A percentile compares a stretch with the other conserved stretches of the same genome.
Evolutionary conservation across 2,329 filamentous ascomycete species (phyloP).

Genomic region (Trichoderma brevicompactum): DNA sequence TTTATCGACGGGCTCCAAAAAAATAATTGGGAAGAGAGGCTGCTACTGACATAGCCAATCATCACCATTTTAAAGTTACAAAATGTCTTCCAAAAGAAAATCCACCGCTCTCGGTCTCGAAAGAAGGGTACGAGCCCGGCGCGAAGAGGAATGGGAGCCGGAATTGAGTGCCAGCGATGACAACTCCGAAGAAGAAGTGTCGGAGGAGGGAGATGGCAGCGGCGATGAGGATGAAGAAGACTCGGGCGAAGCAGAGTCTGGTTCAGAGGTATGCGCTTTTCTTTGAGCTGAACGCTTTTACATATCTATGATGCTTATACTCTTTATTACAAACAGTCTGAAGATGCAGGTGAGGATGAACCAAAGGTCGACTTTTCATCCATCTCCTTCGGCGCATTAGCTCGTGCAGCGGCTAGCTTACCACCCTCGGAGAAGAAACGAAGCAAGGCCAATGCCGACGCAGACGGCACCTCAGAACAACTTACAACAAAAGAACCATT

Average conservation of each 20-base stretch:
- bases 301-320: neutral
- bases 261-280: conserved; percentile 36
- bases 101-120: conserved; percentile 44
- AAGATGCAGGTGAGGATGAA: conserved; percentile 38
- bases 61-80: neutral
- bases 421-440: conserved; percentile 40
- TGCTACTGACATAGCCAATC: neutral
- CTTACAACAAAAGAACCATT: neutral
- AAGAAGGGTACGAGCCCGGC: conserved; percentile 50
- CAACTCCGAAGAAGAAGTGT: conserved; percentile 38
- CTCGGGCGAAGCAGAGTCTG: conserved; percentile 31
- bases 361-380: conserved; percentile 54
- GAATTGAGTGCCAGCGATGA: conserved; percentile 44
- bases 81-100: conserved; percentile 45
- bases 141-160: conserved; percentile 50
- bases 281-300: neutral
- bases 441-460: conserved; percentile 37
- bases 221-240: conserved; percentile 39
- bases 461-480: conserved; percentile 37
- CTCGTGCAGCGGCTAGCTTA: conserved; percentile 79
- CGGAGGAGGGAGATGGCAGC: conserved; percentile 39
- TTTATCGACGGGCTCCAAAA: neutral
- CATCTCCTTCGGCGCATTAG: conserved; percentile 88
- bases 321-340: conserved; percentile 30
- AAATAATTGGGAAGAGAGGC: neutral